A percentile compares a stretch with the other conserved stretches of the same genome.
Conservation (phyloP, 2,329 filamentous ascomycete species). For the Purpureocillium takamizusanense region DNA sequence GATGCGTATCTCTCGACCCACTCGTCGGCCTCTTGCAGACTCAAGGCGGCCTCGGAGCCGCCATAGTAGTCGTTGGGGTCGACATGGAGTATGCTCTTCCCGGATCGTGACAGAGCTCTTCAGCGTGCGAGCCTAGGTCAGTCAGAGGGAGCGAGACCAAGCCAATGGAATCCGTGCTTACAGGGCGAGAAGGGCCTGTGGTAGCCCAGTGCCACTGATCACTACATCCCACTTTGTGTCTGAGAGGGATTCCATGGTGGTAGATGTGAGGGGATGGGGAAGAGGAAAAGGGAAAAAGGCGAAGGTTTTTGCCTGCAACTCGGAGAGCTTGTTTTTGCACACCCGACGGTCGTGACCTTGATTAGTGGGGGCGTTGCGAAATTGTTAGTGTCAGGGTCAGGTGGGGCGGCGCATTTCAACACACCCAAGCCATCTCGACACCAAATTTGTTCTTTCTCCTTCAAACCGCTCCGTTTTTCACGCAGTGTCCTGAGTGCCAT, state of each 20-base stretch:
- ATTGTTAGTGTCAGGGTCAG: slow-evolving; percentile 3
- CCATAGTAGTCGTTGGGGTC: slow-evolving; percentile 87
- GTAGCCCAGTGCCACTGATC: slow-evolving; percentile 68
- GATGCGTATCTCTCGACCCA: slow-evolving; percentile 49
- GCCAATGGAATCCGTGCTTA: slow-evolving; percentile 37
- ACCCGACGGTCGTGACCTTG: slow-evolving; percentile 1
- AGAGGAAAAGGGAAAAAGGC: slow-evolving; percentile 9
- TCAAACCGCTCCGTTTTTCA: slow-evolving; percentile 19
- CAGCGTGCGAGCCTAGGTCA: slow-evolving; percentile 15
- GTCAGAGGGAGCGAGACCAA: slow-evolving; percentile 20
- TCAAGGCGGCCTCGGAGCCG: slow-evolving; percentile 75
- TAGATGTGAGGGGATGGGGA: slow-evolving; percentile 6
- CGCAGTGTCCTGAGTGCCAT: slow-evolving; percentile 18
- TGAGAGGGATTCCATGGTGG: slow-evolving; percentile 61
- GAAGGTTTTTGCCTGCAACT: slow-evolving; percentile 6
- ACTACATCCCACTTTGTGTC: slow-evolving; percentile 73
- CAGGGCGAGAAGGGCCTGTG: slow-evolving; percentile 73
- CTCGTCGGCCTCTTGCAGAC: slow-evolving; percentile 67
- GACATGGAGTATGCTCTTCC: slow-evolving; percentile 84
- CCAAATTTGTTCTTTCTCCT: slow-evolving; percentile 19
- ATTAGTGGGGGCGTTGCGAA: neutral
- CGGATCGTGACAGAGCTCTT: slow-evolving; percentile 85
- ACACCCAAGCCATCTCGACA: slow-evolving; percentile 8
- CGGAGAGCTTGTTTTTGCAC: slow-evolving; percentile 9
- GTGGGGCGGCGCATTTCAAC: neutral